Percentiles rank a stretch among this genome's conserved stretches.
Evolutionary conservation across 2,329 filamentous ascomycete species (phyloP).

Genomic region (Delphinella strobiligena): DNA sequence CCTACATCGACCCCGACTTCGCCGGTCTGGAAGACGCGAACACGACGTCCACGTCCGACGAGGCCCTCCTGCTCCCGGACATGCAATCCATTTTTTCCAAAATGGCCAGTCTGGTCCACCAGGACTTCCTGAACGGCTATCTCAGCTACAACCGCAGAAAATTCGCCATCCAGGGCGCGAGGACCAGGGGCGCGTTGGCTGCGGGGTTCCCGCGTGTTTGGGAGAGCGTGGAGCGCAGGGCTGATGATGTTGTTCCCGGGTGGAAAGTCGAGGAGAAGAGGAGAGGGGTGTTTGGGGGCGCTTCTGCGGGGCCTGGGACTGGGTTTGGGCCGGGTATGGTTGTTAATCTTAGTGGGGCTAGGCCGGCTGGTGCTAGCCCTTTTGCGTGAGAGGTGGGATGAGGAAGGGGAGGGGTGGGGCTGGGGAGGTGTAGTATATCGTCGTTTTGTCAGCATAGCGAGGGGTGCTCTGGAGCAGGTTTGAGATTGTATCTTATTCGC

Average conservation of each 20-base stretch:
- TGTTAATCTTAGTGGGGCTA: constrained; percentile 44
- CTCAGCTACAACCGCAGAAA: constrained; percentile 64
- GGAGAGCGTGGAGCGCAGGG: constrained; percentile 51
- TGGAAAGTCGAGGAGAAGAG: constrained; percentile 48
- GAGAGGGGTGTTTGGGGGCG: constrained; percentile 13
- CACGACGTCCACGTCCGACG: constrained; percentile 5
- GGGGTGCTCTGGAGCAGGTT: too few species aligned
- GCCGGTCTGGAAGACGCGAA: constrained; percentile 18
- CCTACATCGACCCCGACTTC: constrained; percentile 35
- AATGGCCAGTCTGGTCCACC: constrained; percentile 63
- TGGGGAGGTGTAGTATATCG: too few species aligned
- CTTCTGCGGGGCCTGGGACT: constrained; percentile 8
- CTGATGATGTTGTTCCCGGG: constrained; percentile 56
- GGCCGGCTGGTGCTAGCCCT: constrained; percentile 25
- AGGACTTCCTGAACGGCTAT: constrained; percentile 74
- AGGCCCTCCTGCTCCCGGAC: constrained; percentile 27
- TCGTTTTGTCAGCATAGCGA: too few species aligned
- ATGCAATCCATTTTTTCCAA: constrained; percentile 63
- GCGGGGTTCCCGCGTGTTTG: constrained; percentile 69
- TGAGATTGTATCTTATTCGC: too few species aligned
- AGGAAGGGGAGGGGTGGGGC: too few species aligned
- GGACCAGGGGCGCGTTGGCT: constrained; percentile 37
- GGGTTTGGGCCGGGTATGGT: constrained; percentile 38
- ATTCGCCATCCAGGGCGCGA: constrained; percentile 73
- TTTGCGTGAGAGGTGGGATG: not conserved